Evolutionary conservation across 352 stramenopile species (phyloP), one percentile per base, ranked within the genome.

Genomic region (Globisporangium splendens): DNA sequence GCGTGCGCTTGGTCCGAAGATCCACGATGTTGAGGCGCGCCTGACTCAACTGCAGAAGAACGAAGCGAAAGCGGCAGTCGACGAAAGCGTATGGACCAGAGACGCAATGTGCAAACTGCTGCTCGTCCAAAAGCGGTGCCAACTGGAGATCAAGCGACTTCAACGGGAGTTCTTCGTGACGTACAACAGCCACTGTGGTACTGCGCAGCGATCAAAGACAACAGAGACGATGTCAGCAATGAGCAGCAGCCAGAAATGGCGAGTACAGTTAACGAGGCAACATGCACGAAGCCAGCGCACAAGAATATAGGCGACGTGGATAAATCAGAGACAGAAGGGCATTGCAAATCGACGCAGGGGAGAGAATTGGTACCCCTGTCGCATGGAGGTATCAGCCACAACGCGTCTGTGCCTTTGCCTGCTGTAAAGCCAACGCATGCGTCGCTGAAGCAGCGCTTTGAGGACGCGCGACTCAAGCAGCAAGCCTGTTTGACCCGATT

Each of bases 391-490:
- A 35, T 8, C 28, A 10, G 28, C 10, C 28, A 8, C 28, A 35
- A 10, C 28, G 28, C 7, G 28, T 10, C 28, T 8, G 10, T 11
- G 28, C 5, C 28, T 10, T 35, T 8, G 28, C 28, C 28, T 11
- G 10, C 7, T 35, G 28, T 35, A 35, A 35, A 35, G 28, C 5
- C 28, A 39, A 52, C 15, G 0, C 65, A 61, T n/a, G 31, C 65
- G 18, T 47, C 59, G 38, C 48, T 77, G 17, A 51, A 56, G 42
- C 41, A 54, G 41, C 56, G 59, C 12, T 67, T 54, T 33, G 46
- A 59, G 0, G 24, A 68, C 11, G 59, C 54, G n/a, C 39, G 64
- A 13, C 58, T 54, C 24, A 61, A 56, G 20, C 68, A 72, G 54
- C 56, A 65, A 20, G 47, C 49, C 46, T 51, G 24, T 18, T 50